Percentiles rank a stretch among this genome's conserved stretches.
phyloP scores from a whole-genome alignment of 257 asterid genomes.

The Phtheirospermum japonicum region DNA sequence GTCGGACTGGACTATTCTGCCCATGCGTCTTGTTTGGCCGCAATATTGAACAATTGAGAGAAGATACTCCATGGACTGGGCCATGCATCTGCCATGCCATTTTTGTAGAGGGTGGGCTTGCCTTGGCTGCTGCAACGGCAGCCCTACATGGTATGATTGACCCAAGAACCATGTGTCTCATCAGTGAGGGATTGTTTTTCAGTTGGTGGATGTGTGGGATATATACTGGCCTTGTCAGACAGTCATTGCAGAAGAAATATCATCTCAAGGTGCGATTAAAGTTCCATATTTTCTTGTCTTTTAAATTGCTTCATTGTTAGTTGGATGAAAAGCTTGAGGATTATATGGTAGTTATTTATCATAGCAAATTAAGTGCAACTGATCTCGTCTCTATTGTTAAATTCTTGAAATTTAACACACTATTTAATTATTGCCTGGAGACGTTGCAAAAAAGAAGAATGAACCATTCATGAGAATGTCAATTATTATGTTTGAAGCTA shows the following conservation, averaged over 20 bases:
- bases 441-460: too few species aligned
- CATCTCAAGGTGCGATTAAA: conserved; percentile 66
- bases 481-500: too few species aligned
- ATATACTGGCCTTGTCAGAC: conserved; percentile 75
- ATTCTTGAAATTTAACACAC: too few species aligned
- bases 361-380: too few species aligned
- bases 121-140: conserved; percentile 60
- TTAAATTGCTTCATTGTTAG: conserved; percentile 1
- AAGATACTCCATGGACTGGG: conserved; percentile 72
- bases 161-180: conserved; percentile 70
- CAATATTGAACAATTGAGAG: conserved; percentile 64
- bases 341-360: too few species aligned
- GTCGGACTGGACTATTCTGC: conserved; percentile 74
- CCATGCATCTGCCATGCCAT: conserved; percentile 83
- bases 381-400: too few species aligned
- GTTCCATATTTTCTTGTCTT: conserved; percentile 11
- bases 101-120: conserved; percentile 78
- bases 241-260: conserved; percentile 78
- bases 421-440: too few species aligned
- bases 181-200: conserved; percentile 71
- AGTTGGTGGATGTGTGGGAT: conserved; percentile 98
- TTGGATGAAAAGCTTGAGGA: too few species aligned
- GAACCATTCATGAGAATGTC: too few species aligned
- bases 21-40: conserved; percentile 85
- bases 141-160: conserved; percentile 66